Evolutionary conservation across 2,329 filamentous ascomycete species (phyloP).

Genomic region (Xylariaceae sp.): DNA sequence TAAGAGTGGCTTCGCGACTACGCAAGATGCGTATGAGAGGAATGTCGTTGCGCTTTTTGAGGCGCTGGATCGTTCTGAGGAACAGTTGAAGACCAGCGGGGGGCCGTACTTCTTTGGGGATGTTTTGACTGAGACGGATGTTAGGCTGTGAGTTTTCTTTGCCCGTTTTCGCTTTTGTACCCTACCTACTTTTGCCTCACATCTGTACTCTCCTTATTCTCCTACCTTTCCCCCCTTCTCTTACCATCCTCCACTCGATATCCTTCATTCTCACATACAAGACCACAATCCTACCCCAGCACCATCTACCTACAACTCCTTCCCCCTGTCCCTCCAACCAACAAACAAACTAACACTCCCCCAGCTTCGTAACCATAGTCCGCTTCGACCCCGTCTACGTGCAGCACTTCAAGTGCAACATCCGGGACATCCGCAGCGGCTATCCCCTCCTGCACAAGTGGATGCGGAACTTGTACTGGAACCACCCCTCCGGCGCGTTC

Average conservation of each 20-base stretch:
- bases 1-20: conserved; percentile 83
- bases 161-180: neutral
- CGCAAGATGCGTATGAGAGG: conserved; percentile 80
- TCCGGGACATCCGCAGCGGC: conserved; percentile 82
- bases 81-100: conserved; percentile 59
- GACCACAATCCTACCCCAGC: too few relatives aligned
- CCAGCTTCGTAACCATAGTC: conserved; percentile 43
- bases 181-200: neutral
- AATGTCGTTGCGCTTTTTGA: conserved; percentile 75
- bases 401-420: conserved; percentile 88
- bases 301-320: too few relatives aligned
- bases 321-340: neutral
- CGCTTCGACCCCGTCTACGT: conserved; percentile 71
- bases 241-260: neutral
- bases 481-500: conserved; percentile 69
- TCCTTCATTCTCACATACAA: too few relatives aligned
- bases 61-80: conserved; percentile 78
- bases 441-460: conserved; percentile 84
- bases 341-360: conserved; percentile 14
- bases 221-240: neutral
- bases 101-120: conserved; percentile 80
- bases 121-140: conserved; percentile 79
- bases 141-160: conserved; percentile 64
- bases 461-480: conserved; percentile 87
- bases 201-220: neutral